phyloP scores from a whole-genome alignment of 2,329 filamentous ascomycete genomes.

The Aspergillus sp. region DNA sequence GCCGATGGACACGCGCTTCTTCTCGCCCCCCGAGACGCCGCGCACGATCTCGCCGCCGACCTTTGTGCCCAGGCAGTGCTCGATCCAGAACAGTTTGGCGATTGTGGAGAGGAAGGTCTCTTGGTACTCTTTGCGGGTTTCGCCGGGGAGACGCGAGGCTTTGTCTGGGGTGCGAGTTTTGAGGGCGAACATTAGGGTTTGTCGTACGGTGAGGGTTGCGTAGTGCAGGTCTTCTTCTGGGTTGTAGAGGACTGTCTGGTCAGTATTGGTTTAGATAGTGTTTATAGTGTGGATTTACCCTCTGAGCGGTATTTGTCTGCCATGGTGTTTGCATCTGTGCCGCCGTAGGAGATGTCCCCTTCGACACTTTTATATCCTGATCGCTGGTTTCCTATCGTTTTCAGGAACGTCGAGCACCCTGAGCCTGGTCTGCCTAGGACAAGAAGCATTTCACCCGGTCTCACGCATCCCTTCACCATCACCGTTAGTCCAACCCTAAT shows the following conservation, averaged over 20 bases:
- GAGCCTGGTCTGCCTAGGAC: conserved; percentile 43
- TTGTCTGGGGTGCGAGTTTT: conserved; percentile 67
- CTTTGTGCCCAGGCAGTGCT: conserved; percentile 70
- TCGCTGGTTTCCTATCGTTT: conserved; percentile 72
- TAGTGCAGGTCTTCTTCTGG: conserved; percentile 78
- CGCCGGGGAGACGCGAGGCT: conserved; percentile 58
- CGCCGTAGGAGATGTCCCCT: conserved; percentile 58
- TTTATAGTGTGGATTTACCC: conserved; percentile 5
- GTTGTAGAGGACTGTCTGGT: conserved; percentile 63
- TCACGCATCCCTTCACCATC: conserved; percentile 36
- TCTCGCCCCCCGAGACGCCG: conserved; percentile 69
- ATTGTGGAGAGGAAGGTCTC: conserved; percentile 65
- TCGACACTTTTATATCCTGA: conserved; percentile 60
- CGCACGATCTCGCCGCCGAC: conserved; percentile 74
- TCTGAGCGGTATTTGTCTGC: conserved; percentile 49
- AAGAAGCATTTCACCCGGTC: conserved; percentile 41
- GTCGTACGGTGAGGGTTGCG: conserved; percentile 71
- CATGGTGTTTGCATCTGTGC: conserved; percentile 53
- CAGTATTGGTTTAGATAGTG: neutral
- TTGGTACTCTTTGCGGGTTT: conserved; percentile 60
- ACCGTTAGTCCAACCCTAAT: neutral
- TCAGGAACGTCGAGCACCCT: conserved; percentile 77
- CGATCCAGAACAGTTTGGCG: conserved; percentile 70
- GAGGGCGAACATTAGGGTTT: conserved; percentile 72
- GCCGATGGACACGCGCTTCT: conserved; percentile 79